phyloP scores from a whole-genome alignment of 169 alveolate genomes.

The Eimeria sp. region DNA sequence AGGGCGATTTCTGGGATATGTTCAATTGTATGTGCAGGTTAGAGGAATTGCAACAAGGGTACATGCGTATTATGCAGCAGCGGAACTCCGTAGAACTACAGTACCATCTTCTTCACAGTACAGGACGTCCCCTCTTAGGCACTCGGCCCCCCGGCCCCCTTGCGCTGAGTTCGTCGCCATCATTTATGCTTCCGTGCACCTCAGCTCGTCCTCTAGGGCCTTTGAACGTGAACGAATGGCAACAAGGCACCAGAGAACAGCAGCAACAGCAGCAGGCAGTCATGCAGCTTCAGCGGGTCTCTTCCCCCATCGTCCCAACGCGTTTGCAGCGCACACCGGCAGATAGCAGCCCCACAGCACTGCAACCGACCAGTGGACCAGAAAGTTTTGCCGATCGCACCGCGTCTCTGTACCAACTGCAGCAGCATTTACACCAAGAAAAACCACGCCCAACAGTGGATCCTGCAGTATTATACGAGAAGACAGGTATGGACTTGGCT shows the following conservation, averaged over 20 bases:
- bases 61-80: constrained; percentile 62
- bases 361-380: constrained; percentile 11
- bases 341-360: not conserved
- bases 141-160: constrained; percentile 19
- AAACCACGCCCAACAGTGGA: constrained; percentile 67
- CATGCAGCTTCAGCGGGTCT: constrained; percentile 38
- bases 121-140: constrained; percentile 76
- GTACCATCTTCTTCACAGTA: constrained; percentile 69
- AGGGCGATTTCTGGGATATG: not conserved
- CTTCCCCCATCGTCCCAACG: not conserved
- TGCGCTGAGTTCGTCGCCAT: constrained; percentile 51
- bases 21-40: constrained; percentile 13
- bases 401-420: constrained; percentile 23
- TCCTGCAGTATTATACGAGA: constrained; percentile 77
- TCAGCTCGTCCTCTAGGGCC: constrained; percentile 63
- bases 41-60: constrained; percentile 81
- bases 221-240: constrained; percentile 46
- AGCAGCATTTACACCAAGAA: constrained; percentile 57
- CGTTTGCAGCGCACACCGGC: not conserved
- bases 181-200: constrained; percentile 69
- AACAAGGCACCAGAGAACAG: constrained; percentile 43
- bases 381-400: constrained; percentile 31
- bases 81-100: constrained; percentile 79
- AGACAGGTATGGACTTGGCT: constrained; percentile 77
- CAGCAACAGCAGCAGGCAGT: constrained; percentile 63